Conservation (phyloP, 306 rosid genomes). For the Citrullus mucosospermus region DNA sequence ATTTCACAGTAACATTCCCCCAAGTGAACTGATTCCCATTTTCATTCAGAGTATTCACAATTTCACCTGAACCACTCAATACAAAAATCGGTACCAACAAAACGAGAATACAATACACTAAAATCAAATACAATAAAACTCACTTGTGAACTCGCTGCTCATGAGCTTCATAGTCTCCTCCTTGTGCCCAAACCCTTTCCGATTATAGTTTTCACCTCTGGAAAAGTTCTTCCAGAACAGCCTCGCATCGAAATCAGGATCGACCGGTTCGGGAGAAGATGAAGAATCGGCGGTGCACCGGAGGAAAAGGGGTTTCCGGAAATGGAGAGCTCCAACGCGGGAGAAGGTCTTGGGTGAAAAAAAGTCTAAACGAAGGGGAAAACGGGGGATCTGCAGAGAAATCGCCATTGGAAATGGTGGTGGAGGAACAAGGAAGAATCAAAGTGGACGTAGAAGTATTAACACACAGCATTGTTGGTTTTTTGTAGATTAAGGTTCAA, state of each 20-base stretch:
- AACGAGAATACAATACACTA: not conserved
- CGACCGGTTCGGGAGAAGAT: slow-evolving; percentile 20
- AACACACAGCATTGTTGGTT: not conserved
- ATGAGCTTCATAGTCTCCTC: slow-evolving; percentile 71
- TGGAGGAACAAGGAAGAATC: not conserved
- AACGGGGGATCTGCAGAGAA: slow-evolving; percentile 38
- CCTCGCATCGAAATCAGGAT: slow-evolving; percentile 68
- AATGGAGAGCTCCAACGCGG: slow-evolving; percentile 11
- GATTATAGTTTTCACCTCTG: slow-evolving; percentile 69
- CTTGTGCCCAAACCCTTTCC: slow-evolving; percentile 74
- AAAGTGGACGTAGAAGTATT: not conserved
- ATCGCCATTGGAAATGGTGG: slow-evolving; percentile 45
- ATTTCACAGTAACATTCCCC: slow-evolving; percentile 80
- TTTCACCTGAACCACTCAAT: slow-evolving; percentile 38
- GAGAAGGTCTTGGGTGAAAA: slow-evolving; percentile 18
- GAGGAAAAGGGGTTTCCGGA: slow-evolving; percentile 34
- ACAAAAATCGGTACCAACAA: not conserved
- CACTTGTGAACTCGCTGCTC: slow-evolving; percentile 85
- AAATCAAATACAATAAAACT: slow-evolving; percentile 2
- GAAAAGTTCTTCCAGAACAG: slow-evolving; percentile 70
- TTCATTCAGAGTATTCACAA: slow-evolving; percentile 68
- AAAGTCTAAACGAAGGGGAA: slow-evolving; percentile 31
- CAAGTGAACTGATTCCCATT: slow-evolving; percentile 62
- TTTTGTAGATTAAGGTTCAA: not conserved
- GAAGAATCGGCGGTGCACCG: slow-evolving; percentile 39